These are phyloP conservation scores for Penicillium corylophilum DNA, from an alignment of 2,329 filamentous ascomycete species.

Conservation along the genomic window DNA sequence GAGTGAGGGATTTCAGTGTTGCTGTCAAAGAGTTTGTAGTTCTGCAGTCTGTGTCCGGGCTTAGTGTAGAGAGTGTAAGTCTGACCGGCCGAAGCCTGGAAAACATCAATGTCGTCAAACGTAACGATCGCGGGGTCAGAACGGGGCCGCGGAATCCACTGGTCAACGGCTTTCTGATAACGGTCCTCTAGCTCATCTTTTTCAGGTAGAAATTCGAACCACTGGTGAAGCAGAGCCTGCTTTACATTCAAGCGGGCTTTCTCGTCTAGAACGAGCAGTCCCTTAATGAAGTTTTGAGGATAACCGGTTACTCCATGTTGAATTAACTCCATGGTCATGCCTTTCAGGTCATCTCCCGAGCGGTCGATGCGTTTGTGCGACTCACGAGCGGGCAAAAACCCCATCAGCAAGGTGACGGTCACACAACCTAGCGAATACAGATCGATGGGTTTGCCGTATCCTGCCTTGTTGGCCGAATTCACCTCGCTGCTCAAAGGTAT, in stretches of 20 bases:
- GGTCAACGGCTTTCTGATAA: not conserved
- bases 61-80: not conserved
- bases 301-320: constrained; percentile 46
- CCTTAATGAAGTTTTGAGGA: constrained; percentile 55
- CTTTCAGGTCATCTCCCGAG: constrained; percentile 40
- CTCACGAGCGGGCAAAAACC: constrained; percentile 48
- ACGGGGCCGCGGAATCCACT: constrained; percentile 1
- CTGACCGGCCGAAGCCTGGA: not conserved
- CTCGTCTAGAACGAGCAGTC: constrained; percentile 53
- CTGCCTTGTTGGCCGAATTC: constrained; percentile 24
- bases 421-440: constrained; percentile 63
- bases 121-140: not conserved
- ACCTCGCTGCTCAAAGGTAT: constrained; percentile 24
- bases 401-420: constrained; percentile 52
- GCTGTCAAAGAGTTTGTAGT: not conserved
- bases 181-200: not conserved
- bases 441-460: constrained; percentile 60
- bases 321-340: constrained; percentile 43
- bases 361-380: constrained; percentile 10
- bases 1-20: not conserved
- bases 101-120: not conserved
- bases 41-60: not conserved
- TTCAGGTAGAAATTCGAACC: constrained; percentile 45
- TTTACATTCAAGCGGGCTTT: constrained; percentile 51
- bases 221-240: constrained; percentile 55